Evolutionary conservation across 306 rosid genomes (phyloP).

Genomic region (Aeschynomene evenia): DNA sequence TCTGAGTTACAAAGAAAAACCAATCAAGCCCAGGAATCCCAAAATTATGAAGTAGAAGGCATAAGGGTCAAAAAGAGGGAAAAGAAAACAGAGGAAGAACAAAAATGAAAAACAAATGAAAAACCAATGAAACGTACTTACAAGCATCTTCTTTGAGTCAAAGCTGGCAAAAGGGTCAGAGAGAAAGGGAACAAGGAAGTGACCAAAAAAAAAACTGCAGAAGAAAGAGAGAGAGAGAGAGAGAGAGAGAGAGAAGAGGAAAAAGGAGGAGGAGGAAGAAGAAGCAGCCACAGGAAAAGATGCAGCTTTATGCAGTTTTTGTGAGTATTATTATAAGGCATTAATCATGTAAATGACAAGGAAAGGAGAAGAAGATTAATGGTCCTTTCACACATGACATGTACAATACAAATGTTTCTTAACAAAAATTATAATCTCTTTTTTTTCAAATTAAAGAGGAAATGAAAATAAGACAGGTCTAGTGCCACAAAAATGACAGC

Average conservation of each 20-base stretch:
- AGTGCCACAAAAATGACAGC: slow-evolving; percentile 51
- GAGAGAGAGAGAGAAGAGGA: slow-evolving; percentile 14
- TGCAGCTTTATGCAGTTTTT: slow-evolving; percentile 41
- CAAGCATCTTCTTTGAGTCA: slow-evolving; percentile 89
- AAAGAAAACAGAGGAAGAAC: slow-evolving; percentile 17
- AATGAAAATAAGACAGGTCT: background rate
- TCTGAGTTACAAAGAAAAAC: background rate
- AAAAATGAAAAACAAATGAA: slow-evolving; percentile 17
- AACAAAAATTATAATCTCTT: background rate
- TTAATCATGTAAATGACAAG: slow-evolving; percentile 60
- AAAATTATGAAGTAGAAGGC: slow-evolving; percentile 3
- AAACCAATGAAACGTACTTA: slow-evolving; percentile 89
- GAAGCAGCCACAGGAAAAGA: slow-evolving; percentile 29
- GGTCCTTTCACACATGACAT: slow-evolving; percentile 30
- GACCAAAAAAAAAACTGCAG: slow-evolving; percentile 12
- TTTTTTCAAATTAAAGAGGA: background rate
- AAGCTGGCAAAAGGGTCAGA: slow-evolving; percentile 49
- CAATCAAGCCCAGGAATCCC: slow-evolving; percentile 30
- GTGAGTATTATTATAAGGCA: slow-evolving; percentile 53
- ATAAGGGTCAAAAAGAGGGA: background rate
- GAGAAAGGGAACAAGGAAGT: slow-evolving; percentile 43
- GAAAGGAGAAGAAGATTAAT: slow-evolving; percentile 29
- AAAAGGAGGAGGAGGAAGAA: slow-evolving; percentile 28
- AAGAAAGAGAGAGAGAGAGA: slow-evolving; percentile 23
- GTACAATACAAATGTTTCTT: slow-evolving; percentile 41